Base-by-base conservation (phyloP, 306 rosid genomes). In the Vigna unguiculata region DNA sequence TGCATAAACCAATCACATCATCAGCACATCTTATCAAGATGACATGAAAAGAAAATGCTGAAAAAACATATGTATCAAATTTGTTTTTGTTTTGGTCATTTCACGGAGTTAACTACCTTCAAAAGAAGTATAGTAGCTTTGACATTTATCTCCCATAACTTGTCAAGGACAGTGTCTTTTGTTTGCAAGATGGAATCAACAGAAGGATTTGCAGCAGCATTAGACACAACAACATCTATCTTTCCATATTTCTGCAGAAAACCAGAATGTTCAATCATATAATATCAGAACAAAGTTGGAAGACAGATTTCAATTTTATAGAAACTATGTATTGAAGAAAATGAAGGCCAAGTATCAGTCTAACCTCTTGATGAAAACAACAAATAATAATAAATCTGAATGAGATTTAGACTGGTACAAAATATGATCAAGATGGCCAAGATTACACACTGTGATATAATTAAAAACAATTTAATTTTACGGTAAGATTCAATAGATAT, bases 141-240 rank as follows among this genome's bases (percentile, higher is more conserved):
- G 88, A 96, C 99, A 84, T 96, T 96, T 69, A 92, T 83, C 51
- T 95, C 99, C 99, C 99, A 95, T 20, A 89, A 83, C 86, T 95
- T 95, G 91, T 92, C 99, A 45, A 95, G 97, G 65, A 87, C 84
- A 2, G 93, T 54, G 21, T 96, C 99, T 57, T 83, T 20, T 38
- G 92, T 88, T 71, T 78, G 81, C 88, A 96, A 80, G 63, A 96
- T 86, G 72, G 83, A 8, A 22, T 92, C 91, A 4, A 80, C 82
- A 10, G 98, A 88, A 32, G 99, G 99, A 91, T 92, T 96, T 24
- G 88, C 90, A 61, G 98, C 99, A 70, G 99, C 99, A 63, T 96
- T 96, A 55, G 99, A 96, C 61, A 96, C 98, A 21, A 96, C 77
- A 57, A 92, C 92, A 78, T 95, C 98, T 77, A 92, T 82, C 76